Evolutionary conservation across 2,329 filamentous ascomycete species (phyloP), one percentile per base, ranked within the genome.

Genomic region (Diaporthe destruens): DNA sequence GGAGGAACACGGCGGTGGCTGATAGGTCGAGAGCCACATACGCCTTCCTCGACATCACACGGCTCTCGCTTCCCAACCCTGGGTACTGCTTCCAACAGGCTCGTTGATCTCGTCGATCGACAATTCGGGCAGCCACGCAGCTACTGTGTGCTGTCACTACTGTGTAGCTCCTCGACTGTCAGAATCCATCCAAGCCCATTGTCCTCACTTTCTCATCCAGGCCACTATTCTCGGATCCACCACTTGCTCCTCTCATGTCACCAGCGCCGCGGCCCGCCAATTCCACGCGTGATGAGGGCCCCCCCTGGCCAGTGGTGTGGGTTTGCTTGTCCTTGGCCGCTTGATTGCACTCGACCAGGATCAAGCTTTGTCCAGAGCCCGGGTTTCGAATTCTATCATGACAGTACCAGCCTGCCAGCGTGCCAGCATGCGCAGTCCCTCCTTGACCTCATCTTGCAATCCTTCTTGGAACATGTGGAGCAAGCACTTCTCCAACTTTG

Each of bases 391-490:
- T 66, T 66, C 61, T 66, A 53, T 53, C 61, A 42, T 18, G 39
- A 18, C 39, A 42, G 39, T 42, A 18, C 39, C 39, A 42, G 39
- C 39, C 53, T 39, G 39, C 32, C 29, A 42, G 39, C 39, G 39
- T 39, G 39, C 32, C 29, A 42, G 39, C 39, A 66, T 39, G 39
- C 32, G 25, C 57, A 63, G 25, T 66, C 6, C 47, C 18, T 25
- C 44, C 61, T 51, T 51, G 61, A 59, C 44, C 23, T 61, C 55
- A 70, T 51, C 55, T 61, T 53, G 55, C 67, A 61, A 59, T 61
- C 67, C 44, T 70, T 53, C 67, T 34, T 70, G 55, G 67, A 70
- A 70, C 67, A 70, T 61, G 67, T 70, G 67, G 67, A 70, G 67
- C 67, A 70, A 70, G 67, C 67, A 70, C 11, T 53, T 70, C 55